These are phyloP conservation scores for Macrolepiota dolichaula DNA, from an alignment of 768 basidiomycete genomes.

Conservation along the genomic window DNA sequence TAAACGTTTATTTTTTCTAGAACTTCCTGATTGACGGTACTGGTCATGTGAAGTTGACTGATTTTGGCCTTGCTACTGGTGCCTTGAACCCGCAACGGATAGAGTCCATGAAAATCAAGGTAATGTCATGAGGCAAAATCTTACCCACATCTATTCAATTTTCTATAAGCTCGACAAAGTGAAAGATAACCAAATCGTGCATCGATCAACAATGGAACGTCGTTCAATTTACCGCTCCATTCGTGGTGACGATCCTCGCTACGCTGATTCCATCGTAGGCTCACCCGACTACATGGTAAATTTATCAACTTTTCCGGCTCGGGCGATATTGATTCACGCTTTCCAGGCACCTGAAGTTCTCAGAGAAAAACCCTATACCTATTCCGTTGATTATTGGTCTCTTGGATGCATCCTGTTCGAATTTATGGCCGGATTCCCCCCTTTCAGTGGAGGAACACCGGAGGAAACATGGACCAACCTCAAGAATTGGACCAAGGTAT, in stretches of 20 bases:
- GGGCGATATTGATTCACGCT: background rate
- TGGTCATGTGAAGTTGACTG: constrained; percentile 96
- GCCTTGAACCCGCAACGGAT: constrained; percentile 93
- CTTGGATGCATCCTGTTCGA: constrained; percentile 98
- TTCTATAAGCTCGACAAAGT: constrained; percentile 77
- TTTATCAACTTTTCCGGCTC: background rate
- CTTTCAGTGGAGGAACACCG: constrained; percentile 92
- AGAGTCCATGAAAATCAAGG: constrained; percentile 92
- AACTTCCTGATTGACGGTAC: constrained; percentile 96
- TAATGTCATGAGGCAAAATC: constrained; percentile 21
- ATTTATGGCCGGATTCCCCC: constrained; percentile 94
- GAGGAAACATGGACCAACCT: constrained; percentile 99
- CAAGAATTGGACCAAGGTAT: constrained; percentile 94
- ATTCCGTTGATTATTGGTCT: constrained; percentile 98
- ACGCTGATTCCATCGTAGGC: constrained; percentile 96
- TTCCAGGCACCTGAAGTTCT: constrained; percentile 79
- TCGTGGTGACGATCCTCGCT: constrained; percentile 85
- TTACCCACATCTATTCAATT: background rate
- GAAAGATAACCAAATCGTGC: constrained; percentile 87
- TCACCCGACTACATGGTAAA: constrained; percentile 96
- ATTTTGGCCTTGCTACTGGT: constrained; percentile 97
- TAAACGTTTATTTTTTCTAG: constrained; percentile 34
- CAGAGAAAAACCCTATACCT: constrained; percentile 91
- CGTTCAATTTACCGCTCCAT: constrained; percentile 93
- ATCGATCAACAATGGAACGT: constrained; percentile 90